Conservation (phyloP, 257 asterid species). For the Thymus quinquecostatus region DNA sequence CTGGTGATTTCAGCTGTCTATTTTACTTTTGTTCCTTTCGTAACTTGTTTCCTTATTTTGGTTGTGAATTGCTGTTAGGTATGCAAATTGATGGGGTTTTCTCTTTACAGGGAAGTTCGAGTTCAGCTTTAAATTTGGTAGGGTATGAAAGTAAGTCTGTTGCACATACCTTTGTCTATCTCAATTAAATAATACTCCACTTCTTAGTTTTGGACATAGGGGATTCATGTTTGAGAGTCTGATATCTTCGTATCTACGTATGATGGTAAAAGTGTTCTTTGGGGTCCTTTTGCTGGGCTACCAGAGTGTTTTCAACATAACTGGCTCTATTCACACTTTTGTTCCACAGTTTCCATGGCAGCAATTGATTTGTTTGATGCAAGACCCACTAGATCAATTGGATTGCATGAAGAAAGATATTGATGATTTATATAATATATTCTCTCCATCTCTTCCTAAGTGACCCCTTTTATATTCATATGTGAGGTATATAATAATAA, state of each 20-base stretch:
- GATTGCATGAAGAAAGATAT: not conserved
- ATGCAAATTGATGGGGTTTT: conserved; percentile 23
- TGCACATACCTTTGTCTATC: conserved; percentile 9
- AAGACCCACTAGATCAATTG: conserved; percentile 1
- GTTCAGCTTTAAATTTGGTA: conserved; percentile 57
- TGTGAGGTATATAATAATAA: no score
- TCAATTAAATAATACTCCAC: not conserved
- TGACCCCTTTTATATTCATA: no score
- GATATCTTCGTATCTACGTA: not conserved
- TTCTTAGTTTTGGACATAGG: not conserved
- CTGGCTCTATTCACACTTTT: conserved; percentile 4
- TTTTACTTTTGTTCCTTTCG: conserved; percentile 2
- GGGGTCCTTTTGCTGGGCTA: not conserved
- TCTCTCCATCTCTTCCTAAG: no score
- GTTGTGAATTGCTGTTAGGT: conserved; percentile 12
- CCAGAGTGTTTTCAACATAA: no score
- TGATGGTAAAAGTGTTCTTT: conserved; percentile 1
- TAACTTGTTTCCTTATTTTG: not conserved
- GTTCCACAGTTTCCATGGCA: conserved; percentile 4
- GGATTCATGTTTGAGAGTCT: conserved; percentile 23
- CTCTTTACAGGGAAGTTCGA: conserved; percentile 52
- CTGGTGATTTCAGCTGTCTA: conserved; percentile 48
- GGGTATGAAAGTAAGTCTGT: conserved; percentile 68
- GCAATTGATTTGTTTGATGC: conserved; percentile 7
- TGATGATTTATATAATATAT: conserved; percentile 6